phyloP scores from a whole-genome alignment of 202 grass and related monocot species.

The Zoysia matrella region DNA sequence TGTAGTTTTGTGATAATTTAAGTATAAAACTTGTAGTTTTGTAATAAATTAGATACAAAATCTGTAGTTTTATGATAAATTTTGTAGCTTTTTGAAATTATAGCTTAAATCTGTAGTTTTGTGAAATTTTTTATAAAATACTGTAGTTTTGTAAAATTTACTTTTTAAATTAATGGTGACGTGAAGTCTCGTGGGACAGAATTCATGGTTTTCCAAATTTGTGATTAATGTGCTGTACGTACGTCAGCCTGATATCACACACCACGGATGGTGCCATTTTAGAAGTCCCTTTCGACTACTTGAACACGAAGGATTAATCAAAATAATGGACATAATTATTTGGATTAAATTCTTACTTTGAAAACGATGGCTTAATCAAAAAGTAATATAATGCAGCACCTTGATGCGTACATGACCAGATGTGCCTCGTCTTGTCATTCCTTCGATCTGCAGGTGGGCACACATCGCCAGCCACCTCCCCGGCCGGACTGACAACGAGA shows the following conservation, averaged over 20 bases:
- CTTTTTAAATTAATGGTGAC: too few relatives aligned
- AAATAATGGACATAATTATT: not conserved
- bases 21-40: too few relatives aligned
- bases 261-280: constrained; percentile 1
- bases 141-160: too few relatives aligned
- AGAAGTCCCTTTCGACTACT: constrained; percentile 41
- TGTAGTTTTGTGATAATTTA: too few relatives aligned
- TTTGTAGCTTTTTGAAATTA: too few relatives aligned
- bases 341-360: constrained; percentile 36
- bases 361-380: constrained; percentile 33
- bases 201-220: too few relatives aligned
- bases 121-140: too few relatives aligned
- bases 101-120: too few relatives aligned
- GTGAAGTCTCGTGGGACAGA: too few relatives aligned
- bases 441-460: constrained; percentile 76
- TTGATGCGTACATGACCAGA: constrained; percentile 19
- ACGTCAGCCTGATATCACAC: constrained; percentile 47
- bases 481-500: constrained; percentile 52
- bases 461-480: constrained; percentile 98
- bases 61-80: too few relatives aligned
- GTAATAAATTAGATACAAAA: too few relatives aligned
- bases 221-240: not conserved
- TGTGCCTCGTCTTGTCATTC: not conserved
- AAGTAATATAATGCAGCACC: constrained; percentile 18
- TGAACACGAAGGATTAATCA: too few relatives aligned